Evolutionary conservation across 2,329 filamentous ascomycete genomes (phyloP).

Genomic region (Aureobasidium lini): DNA sequence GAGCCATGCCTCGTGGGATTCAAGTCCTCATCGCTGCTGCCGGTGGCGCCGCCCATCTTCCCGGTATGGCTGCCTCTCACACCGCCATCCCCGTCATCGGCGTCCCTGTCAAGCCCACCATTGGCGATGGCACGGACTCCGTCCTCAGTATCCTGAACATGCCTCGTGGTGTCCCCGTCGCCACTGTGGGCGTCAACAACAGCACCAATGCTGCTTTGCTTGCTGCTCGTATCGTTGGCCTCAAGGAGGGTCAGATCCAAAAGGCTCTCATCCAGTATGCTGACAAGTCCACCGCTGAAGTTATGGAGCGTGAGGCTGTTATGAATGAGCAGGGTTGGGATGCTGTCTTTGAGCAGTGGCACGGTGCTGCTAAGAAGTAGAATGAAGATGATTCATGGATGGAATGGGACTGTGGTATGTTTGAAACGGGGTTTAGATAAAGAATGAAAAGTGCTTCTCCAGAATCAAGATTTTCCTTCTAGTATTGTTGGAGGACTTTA

Average conservation of each 20-base stretch:
- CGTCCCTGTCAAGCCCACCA: slow-evolving; percentile 42
- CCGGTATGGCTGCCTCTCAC: slow-evolving; percentile 45
- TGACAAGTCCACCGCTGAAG: slow-evolving; percentile 54
- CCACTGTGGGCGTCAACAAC: slow-evolving; percentile 40
- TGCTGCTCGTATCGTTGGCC: slow-evolving; percentile 37
- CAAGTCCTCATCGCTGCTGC: slow-evolving; percentile 43
- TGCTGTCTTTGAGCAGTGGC: slow-evolving; percentile 22
- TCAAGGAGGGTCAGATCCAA: slow-evolving; percentile 47
- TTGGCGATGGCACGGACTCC: slow-evolving; percentile 44
- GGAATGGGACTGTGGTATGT: background rate
- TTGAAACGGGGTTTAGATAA: background rate
- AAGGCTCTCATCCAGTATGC: slow-evolving; percentile 55
- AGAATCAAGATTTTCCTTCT: no score
- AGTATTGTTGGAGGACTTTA: no score
- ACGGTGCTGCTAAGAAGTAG: slow-evolving; percentile 21
- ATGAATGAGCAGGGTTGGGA: slow-evolving; percentile 46
- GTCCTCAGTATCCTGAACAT: slow-evolving; percentile 46
- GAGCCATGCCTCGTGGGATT: slow-evolving; percentile 31
- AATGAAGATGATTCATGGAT: background rate
- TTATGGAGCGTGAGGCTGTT: slow-evolving; percentile 53
- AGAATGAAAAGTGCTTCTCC: background rate
- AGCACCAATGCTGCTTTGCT: slow-evolving; percentile 40
- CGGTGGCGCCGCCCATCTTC: slow-evolving; percentile 45
- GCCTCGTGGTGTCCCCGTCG: slow-evolving; percentile 39
- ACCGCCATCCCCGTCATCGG: slow-evolving; percentile 45